Evolutionary conservation across 2,329 filamentous ascomycete species (phyloP), one percentile per base, ranked within the genome.

Genomic region (Paraconiothyrium brasiliense): DNA sequence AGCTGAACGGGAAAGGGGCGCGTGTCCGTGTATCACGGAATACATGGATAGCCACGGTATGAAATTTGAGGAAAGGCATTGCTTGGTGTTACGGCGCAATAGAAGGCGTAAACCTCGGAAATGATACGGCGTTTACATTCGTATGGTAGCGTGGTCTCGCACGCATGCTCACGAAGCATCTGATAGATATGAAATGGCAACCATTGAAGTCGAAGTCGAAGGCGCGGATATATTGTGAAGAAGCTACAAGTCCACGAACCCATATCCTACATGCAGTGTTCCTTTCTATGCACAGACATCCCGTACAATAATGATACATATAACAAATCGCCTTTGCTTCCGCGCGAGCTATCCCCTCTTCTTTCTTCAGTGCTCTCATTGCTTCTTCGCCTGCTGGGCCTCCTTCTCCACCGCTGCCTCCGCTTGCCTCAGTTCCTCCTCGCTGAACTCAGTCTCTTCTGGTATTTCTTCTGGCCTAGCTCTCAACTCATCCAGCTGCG

Each of bases 1-100:
- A 74, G 67, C 37, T 74, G 67, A 73, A 39, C 27, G 41, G 10
- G 11, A 14, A 10, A 14, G 34, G 7, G 20, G 13, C 6, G 7
- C 1, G n/a, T 34, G 39, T 11, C 10, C 16, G 14, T 13, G 24
- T 22, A 30, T 16, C 24, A 20, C 32, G 32, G 30, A 43, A 46
- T 48, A 24, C 22, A 49, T 51, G 13, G 7, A 46, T 8, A 20
- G 30, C 37, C 44, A 41, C 34, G n/a, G 32, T 41, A n/a, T 48
- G 27, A 39, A 47, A 27, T 16, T 27, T 7, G 7, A n/a, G 22
- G 24, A 6, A 34, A 37, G 34, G 59, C 59, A 55, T 58, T 50
- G 44, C 49, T 41, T 35, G 59, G 59, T 56, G 59, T 61, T 61
- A 39, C n/a, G 59, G 59, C 54, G 59, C 41, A 43, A 43, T 37